These are phyloP conservation scores for Castanea crenata DNA, from an alignment of 306 rosid species.

Conservation along the genomic window DNA sequence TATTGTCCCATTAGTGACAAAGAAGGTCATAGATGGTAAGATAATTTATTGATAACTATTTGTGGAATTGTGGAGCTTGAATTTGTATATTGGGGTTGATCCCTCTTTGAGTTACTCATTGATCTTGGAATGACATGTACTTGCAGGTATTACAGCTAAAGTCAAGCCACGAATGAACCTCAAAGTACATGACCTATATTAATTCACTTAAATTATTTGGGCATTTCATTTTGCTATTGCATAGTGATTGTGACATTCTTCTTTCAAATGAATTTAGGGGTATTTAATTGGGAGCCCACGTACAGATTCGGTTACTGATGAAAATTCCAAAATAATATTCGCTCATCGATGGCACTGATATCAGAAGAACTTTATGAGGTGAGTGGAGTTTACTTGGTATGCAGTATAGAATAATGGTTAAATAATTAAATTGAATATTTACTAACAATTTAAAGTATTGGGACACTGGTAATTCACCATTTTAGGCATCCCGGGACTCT, in stretches of 20 bases:
- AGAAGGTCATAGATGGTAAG: constrained; percentile 14
- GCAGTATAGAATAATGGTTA: too few relatives aligned
- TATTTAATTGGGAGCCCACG: constrained; percentile 15
- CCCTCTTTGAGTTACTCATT: neutral
- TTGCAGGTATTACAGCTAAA: constrained; percentile 16
- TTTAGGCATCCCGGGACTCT: too few relatives aligned
- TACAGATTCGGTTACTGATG: constrained; percentile 2
- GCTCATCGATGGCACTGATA: constrained; percentile 27
- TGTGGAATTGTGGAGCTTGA: neutral
- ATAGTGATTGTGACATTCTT: neutral
- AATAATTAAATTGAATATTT: too few relatives aligned
- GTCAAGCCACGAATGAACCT: constrained; percentile 17
- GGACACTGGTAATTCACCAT: too few relatives aligned
- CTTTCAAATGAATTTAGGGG: constrained; percentile 1
- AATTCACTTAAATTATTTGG: neutral
- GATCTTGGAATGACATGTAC: neutral
- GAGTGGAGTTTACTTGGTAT: too few relatives aligned
- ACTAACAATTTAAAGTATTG: too few relatives aligned
- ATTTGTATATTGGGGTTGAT: neutral
- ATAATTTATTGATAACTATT: neutral
- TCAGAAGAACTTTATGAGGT: constrained; percentile 29
- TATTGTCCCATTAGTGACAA: constrained; percentile 12
- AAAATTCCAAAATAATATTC: constrained; percentile 11
- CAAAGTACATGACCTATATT: neutral
- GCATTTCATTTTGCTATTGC: neutral